Percentiles rank a stretch among this genome's conserved stretches.
Evolutionary conservation across 2,329 filamentous ascomycete genomes (phyloP).

Genomic region (Talaromyces sp.): DNA sequence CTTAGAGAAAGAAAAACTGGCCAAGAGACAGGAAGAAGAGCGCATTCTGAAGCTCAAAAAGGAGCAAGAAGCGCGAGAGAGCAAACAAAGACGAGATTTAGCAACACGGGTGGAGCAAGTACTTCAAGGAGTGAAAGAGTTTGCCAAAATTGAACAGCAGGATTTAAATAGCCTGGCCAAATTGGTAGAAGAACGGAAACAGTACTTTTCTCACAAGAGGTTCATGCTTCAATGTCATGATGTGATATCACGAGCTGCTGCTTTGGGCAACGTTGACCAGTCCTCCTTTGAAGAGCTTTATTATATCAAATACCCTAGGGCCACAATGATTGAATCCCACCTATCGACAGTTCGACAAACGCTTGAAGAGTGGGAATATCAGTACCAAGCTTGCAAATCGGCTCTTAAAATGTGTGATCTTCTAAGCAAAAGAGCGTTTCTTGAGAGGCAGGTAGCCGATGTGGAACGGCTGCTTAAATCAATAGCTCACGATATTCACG

Average conservation of each 20-base stretch:
- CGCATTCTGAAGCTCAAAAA: background rate
- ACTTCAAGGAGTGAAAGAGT: background rate
- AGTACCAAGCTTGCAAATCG: background rate
- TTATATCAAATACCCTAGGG: background rate
- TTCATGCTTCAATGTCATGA: conserved; percentile 2
- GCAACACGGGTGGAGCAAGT: too few species aligned
- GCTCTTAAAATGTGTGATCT: background rate
- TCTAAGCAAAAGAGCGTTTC: background rate
- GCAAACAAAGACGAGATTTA: background rate
- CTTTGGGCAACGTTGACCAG: background rate
- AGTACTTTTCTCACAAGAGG: background rate
- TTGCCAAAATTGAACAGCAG: background rate
- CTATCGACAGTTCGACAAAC: background rate
- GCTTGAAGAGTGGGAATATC: background rate
- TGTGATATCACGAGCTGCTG: background rate
- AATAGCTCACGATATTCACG: conserved; percentile 1
- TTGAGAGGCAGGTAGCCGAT: background rate
- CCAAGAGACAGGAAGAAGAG: conserved; percentile 3
- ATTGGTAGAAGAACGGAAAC: background rate
- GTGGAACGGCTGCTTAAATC: background rate
- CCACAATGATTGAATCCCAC: background rate
- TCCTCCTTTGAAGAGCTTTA: conserved; percentile 4
- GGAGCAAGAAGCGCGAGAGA: background rate
- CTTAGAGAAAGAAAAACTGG: background rate
- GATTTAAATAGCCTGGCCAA: background rate